A percentile compares a stretch with the other conserved stretches of the same genome.
Evolutionary conservation across 257 asterid species (phyloP).

Genomic region (Plantago major): DNA sequence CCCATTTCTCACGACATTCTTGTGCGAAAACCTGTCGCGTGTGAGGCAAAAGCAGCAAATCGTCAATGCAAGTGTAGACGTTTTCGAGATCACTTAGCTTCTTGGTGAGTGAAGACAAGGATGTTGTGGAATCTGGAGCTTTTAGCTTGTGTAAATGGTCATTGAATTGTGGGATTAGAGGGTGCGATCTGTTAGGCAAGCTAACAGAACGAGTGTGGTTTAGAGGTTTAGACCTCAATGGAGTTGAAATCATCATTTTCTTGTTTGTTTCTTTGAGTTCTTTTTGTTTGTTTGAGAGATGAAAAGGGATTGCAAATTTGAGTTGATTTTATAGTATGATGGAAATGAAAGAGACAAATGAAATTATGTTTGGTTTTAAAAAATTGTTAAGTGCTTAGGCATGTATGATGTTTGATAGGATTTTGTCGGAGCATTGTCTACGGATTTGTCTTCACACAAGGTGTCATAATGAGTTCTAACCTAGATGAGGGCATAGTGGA

Average conservation of each 20-base stretch:
- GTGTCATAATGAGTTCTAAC: too few relatives aligned
- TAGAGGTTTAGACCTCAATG: slow-evolving; percentile 33
- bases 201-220: slow-evolving; percentile 40
- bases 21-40: slow-evolving; percentile 25
- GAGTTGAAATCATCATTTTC: slow-evolving; percentile 32
- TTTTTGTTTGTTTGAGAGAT: too few relatives aligned
- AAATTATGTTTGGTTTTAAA: slow-evolving; percentile 1
- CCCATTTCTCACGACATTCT: slow-evolving; percentile 29
- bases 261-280: slow-evolving; percentile 1
- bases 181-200: slow-evolving; percentile 42
- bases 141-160: slow-evolving; percentile 22
- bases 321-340: slow-evolving; percentile 11
- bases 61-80: slow-evolving; percentile 22
- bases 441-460: slow-evolving; percentile 15
- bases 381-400: background rate
- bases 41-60: slow-evolving; percentile 29
- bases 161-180: slow-evolving; percentile 38
- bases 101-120: slow-evolving; percentile 27
- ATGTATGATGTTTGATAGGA: slow-evolving; percentile 19
- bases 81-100: slow-evolving; percentile 24
- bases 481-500: too few relatives aligned
- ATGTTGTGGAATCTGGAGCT: slow-evolving; percentile 14
- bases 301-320: background rate
- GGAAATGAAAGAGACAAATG: slow-evolving; percentile 19
- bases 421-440: slow-evolving; percentile 23